phyloP scores from a whole-genome alignment of 2,329 filamentous ascomycete species.

The Shiraia bambusicola region DNA sequence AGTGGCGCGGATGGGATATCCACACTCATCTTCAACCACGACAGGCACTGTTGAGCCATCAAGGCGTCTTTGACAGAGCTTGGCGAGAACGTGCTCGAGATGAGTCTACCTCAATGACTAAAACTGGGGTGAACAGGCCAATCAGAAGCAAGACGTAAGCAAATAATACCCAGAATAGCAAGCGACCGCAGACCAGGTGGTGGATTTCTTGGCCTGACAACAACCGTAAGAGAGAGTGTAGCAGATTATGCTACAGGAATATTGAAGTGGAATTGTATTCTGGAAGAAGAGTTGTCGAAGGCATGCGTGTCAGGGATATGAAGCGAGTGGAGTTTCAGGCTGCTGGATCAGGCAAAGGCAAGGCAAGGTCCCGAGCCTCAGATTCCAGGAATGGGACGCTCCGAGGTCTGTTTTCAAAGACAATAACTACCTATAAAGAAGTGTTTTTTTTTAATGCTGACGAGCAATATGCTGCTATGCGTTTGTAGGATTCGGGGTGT shows the following conservation, averaged over 20 bases:
- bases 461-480: too few species aligned
- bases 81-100: constrained; percentile 5
- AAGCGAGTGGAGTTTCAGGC: constrained; percentile 21
- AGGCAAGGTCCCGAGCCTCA: too few species aligned
- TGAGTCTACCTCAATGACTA: constrained; percentile 4
- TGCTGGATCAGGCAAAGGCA: constrained; percentile 4
- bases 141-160: constrained; percentile 7
- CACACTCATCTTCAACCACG: constrained; percentile 18
- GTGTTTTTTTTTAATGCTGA: too few species aligned
- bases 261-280: constrained; percentile 9
- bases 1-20: constrained; percentile 7
- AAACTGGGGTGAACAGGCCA: constrained; percentile 5
- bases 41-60: constrained; percentile 8
- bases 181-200: constrained; percentile 4
- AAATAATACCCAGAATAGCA: background rate
- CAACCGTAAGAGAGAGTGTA: constrained; percentile 18
- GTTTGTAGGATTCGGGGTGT: too few species aligned
- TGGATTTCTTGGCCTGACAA: constrained; percentile 23
- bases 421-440: too few species aligned
- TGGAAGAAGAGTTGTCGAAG: constrained; percentile 1
- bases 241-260: constrained; percentile 19
- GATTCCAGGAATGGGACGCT: too few species aligned
- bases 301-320: constrained; percentile 16
- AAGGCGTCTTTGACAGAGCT: constrained; percentile 5
- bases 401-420: too few species aligned